These are phyloP conservation scores for Verticillium nubilum DNA, from an alignment of 2,329 filamentous ascomycete species.

Conservation along the genomic window DNA sequence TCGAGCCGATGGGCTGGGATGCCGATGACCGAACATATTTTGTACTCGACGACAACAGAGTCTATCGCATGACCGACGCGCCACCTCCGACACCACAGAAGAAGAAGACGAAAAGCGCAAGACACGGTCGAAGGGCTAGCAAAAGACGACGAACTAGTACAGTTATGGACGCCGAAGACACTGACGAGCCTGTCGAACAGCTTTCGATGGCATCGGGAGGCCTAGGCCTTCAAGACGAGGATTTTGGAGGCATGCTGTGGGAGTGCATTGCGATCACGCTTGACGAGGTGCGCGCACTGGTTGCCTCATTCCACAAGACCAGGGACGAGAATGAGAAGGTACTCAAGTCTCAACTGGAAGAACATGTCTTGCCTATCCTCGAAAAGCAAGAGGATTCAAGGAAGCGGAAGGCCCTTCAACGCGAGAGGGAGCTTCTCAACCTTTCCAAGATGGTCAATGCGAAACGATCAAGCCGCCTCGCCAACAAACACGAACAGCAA, in stretches of 20 bases:
- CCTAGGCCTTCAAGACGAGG: slow-evolving; percentile 42
- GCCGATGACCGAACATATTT: slow-evolving; percentile 80
- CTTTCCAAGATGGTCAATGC: slow-evolving; percentile 86
- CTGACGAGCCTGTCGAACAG: slow-evolving; percentile 15
- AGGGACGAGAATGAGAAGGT: slow-evolving; percentile 82
- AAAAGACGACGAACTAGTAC: slow-evolving; percentile 63
- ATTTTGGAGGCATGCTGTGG: slow-evolving; percentile 76
- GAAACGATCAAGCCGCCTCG: slow-evolving; percentile 87
- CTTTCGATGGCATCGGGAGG: background rate
- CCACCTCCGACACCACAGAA: slow-evolving; percentile 55
- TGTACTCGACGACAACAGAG: slow-evolving; percentile 86
- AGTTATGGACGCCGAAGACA: slow-evolving; percentile 30
- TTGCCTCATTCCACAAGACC: slow-evolving; percentile 67
- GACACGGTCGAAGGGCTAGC: slow-evolving; percentile 57
- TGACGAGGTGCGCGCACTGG: slow-evolving; percentile 67
- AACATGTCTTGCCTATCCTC: slow-evolving; percentile 78
- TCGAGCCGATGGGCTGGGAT: slow-evolving; percentile 86
- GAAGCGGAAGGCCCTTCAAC: slow-evolving; percentile 61
- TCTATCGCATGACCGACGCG: slow-evolving; percentile 83
- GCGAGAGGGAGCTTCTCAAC: slow-evolving; percentile 74
- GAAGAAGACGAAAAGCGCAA: slow-evolving; percentile 62
- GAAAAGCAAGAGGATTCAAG: slow-evolving; percentile 72
- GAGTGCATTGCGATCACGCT: slow-evolving; percentile 84
- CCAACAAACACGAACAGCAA: slow-evolving; percentile 73
- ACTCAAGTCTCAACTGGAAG: slow-evolving; percentile 64